A percentile compares a stretch with the other conserved stretches of the same genome.
Evolutionary conservation across 257 asterid genomes (phyloP).

Genomic region (Penstemon barbatus): DNA sequence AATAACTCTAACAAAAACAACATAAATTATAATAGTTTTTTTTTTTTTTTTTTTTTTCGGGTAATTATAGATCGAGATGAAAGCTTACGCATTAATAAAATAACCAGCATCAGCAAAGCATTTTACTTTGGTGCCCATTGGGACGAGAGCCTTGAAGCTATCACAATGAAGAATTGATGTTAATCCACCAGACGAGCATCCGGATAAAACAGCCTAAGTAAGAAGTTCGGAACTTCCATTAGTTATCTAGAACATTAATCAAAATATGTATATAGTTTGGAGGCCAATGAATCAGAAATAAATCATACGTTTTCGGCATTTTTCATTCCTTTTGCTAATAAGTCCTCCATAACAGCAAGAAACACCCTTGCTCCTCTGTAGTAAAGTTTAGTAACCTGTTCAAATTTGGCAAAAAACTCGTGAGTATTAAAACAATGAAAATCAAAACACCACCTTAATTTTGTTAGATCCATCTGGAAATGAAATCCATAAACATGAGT

Average conservation of each 20-base stretch:
- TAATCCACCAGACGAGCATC: slow-evolving; percentile 97
- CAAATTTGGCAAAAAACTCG: slow-evolving; percentile 4
- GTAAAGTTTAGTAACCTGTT: slow-evolving; percentile 47
- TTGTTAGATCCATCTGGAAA: too few relatives aligned
- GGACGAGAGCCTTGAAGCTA: slow-evolving; percentile 64
- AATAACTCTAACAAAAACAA: too few relatives aligned
- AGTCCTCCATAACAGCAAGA: slow-evolving; percentile 47
- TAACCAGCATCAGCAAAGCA: slow-evolving; percentile 96
- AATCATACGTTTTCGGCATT: slow-evolving; percentile 46
- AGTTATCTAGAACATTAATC: not conserved
- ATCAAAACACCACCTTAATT: not conserved
- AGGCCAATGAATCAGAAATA: not conserved
- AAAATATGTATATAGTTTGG: not conserved
- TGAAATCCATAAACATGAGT: too few relatives aligned
- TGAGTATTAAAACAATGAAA: not conserved
- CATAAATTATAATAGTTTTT: not conserved
- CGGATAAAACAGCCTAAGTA: slow-evolving; percentile 77
- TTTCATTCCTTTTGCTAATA: slow-evolving; percentile 51
- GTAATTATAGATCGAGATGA: not conserved
- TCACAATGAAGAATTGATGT: slow-evolving; percentile 84
- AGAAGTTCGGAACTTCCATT: slow-evolving; percentile 9
- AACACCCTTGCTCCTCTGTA: slow-evolving; percentile 57
- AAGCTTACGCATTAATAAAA: slow-evolving; percentile 74
- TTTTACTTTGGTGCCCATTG: slow-evolving; percentile 60
- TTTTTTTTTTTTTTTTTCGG: not conserved